Base-by-base conservation (phyloP, 2,329 filamentous ascomycete species). In the Trichoderma koningii region DNA sequence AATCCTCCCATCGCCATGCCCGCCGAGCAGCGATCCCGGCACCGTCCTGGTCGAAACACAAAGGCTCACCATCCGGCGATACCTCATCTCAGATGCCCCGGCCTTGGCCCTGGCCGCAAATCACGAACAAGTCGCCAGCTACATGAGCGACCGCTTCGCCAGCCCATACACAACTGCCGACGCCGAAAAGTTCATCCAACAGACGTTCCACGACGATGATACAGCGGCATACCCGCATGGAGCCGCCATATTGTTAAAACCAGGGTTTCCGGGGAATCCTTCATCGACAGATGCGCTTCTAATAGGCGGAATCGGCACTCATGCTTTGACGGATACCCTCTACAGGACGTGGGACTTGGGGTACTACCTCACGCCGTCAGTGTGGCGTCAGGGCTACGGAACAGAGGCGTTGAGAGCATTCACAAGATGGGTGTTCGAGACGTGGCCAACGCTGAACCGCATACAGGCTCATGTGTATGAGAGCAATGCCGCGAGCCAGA, bases 381-480 rank as follows among this genome's bases (percentile, higher is more conserved):
- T 75, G 55, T 82, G 82, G 82, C 80, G 82, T 0, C 75, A 74
- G 34, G 83, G 83, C 1, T 76, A 81, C 64, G 77, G 75, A 63
- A 78, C 75, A 1, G 80, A 79, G 67, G 80, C 77, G 15, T 65
- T 77, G 2, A 53, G 34, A 3, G 80, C 67, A 1, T 78, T 83
- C 56, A 69, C 73, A 17, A 70, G 68, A 26, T 85, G 82, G 81
- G 73, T 76, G 3, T 83, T 85, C 66, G 71, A 72, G 42, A 76
- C 72, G 7, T 76, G 79, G 61, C 76, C 78, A 0, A 71, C 75
- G 1, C 66, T 83, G 19, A 67, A 77, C 41, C 59, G 67, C 28
- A 51, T 69, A n/a, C 65, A 69, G 47, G 68, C 65, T 7, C 30
- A 53, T 2, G 72, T 76, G 1, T 79, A 74, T 61, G 73, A 67